Evolutionary conservation across 179 eudicot genomes (phyloP).

Genomic region (Kewa caespitosa): DNA sequence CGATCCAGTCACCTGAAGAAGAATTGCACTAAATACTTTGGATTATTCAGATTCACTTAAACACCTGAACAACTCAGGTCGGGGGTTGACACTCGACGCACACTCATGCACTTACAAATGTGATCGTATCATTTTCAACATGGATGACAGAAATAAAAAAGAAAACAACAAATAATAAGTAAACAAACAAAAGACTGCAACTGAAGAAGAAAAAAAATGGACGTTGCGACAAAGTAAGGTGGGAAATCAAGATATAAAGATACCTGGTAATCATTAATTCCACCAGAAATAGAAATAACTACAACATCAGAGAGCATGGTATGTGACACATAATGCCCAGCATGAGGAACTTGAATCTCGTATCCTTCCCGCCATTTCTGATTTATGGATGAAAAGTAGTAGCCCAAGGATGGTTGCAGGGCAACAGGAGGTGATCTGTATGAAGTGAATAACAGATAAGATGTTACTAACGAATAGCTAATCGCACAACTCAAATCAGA

Average conservation of each 20-base stretch:
- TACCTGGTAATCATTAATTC: slow-evolving; percentile 95
- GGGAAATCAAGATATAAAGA: background rate
- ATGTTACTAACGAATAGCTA: background rate
- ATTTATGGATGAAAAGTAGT: slow-evolving; percentile 71
- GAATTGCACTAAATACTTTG: too few species aligned
- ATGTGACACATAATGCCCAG: slow-evolving; percentile 46
- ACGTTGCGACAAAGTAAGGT: background rate
- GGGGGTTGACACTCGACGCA: too few species aligned
- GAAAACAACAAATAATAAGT: background rate
- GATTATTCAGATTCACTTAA: too few species aligned
- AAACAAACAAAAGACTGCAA: background rate
- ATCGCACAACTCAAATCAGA: slow-evolving; percentile 14
- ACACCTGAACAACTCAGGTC: too few species aligned
- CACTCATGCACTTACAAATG: too few species aligned
- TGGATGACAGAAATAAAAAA: background rate
- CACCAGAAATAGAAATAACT: slow-evolving; percentile 87
- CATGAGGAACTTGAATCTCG: slow-evolving; percentile 53
- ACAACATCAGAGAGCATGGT: slow-evolving; percentile 68
- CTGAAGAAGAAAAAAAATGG: too few species aligned
- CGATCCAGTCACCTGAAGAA: too few species aligned
- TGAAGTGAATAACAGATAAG: slow-evolving; percentile 28
- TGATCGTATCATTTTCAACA: background rate
- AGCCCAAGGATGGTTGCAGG: slow-evolving; percentile 93
- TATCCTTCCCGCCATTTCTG: slow-evolving; percentile 86
- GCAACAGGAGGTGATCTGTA: slow-evolving; percentile 89